Evolutionary conservation across 352 stramenopile genomes (phyloP).

Genomic region (Pythium apleroticum): DNA sequence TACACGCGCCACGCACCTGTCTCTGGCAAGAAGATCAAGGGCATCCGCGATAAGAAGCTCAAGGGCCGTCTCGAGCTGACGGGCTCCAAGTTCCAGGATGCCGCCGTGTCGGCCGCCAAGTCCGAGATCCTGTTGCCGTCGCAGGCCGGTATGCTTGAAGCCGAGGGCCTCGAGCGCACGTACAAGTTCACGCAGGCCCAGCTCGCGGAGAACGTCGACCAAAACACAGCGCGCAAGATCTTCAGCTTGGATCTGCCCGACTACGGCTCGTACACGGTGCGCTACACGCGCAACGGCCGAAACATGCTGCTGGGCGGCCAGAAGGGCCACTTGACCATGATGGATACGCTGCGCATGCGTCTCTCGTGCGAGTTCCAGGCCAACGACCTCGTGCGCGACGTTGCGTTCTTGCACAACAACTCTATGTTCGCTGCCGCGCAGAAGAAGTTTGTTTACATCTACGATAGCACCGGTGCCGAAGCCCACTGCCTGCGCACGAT

Average conservation of each 20-base stretch:
- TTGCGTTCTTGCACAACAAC: constrained; percentile 97
- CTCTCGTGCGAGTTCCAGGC: constrained; percentile 94
- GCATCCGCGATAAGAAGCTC: constrained; percentile 90
- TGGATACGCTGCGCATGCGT: constrained; percentile 93
- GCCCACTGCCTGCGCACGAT: constrained; percentile 95
- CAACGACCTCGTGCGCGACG: constrained; percentile 93
- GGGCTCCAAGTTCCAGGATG: constrained; percentile 82
- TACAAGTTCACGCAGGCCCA: constrained; percentile 95
- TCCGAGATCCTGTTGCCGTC: constrained; percentile 90
- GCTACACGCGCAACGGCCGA: constrained; percentile 95
- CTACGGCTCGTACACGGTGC: constrained; percentile 92
- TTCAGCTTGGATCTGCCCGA: constrained; percentile 93
- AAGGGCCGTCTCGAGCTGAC: constrained; percentile 64
- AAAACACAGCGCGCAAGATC: constrained; percentile 95
- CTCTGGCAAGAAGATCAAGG: constrained; percentile 57
- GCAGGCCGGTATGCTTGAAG: constrained; percentile 86
- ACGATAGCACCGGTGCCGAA: constrained; percentile 96
- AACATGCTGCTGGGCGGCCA: constrained; percentile 93
- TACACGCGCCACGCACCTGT: constrained; percentile 65
- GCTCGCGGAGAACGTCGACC: constrained; percentile 85
- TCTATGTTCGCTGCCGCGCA: constrained; percentile 96
- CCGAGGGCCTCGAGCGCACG: constrained; percentile 96
- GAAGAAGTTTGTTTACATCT: constrained; percentile 98
- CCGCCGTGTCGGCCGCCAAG: constrained; percentile 84
- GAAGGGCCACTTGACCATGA: constrained; percentile 94